Percentiles rank a stretch among this genome's conserved stretches.
These are phyloP conservation scores for Septoria linicola DNA, from an alignment of 2,329 filamentous ascomycete species.

Conservation along the genomic window DNA sequence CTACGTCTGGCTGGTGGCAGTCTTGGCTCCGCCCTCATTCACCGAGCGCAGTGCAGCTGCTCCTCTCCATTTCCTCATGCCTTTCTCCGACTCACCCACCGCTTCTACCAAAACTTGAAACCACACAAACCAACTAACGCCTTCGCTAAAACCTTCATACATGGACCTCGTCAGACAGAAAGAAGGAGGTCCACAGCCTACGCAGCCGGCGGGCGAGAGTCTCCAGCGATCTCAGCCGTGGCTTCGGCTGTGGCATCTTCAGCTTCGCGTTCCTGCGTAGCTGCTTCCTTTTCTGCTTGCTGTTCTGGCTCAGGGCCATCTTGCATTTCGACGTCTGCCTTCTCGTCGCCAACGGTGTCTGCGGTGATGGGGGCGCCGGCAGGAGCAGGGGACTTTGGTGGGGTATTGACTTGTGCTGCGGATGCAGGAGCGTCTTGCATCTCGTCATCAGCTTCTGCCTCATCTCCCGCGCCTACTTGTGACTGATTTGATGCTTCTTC, in stretches of 20 bases:
- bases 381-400: slow-evolving; percentile 22
- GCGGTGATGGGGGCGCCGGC: slow-evolving; percentile 6
- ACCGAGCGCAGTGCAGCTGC: too few relatives aligned
- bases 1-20: too few relatives aligned
- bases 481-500: slow-evolving; percentile 21
- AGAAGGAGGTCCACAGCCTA: background rate
- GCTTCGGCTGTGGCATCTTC: slow-evolving; percentile 36
- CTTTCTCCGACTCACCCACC: too few relatives aligned
- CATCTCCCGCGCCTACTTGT: slow-evolving; percentile 23
- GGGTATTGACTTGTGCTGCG: slow-evolving; percentile 32
- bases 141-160: too few relatives aligned
- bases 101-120: too few relatives aligned
- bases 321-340: slow-evolving; percentile 24
- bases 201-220: slow-evolving; percentile 11
- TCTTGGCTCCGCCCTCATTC: too few relatives aligned
- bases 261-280: slow-evolving; percentile 32
- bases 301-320: slow-evolving; percentile 17
- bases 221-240: slow-evolving; percentile 30
- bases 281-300: slow-evolving; percentile 34
- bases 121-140: too few relatives aligned
- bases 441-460: slow-evolving; percentile 41
- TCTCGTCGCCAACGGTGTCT: slow-evolving; percentile 6
- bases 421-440: slow-evolving; percentile 29
- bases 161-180: too few relatives aligned
- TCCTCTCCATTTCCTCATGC: too few relatives aligned